phyloP scores from a whole-genome alignment of 257 asterid species.

The Anisodus tanguticus region DNA sequence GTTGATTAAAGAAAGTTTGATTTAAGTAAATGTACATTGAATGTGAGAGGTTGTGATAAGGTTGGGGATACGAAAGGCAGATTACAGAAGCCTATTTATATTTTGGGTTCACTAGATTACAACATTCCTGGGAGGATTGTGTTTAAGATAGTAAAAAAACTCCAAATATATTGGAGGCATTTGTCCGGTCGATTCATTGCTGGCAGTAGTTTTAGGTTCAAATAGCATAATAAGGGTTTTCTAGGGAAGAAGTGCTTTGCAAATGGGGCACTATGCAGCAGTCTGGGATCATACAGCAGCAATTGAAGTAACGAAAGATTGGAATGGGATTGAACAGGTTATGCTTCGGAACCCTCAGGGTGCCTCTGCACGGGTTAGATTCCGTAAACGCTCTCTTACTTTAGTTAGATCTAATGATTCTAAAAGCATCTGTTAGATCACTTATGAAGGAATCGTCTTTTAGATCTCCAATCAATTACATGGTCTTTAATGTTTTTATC shows the following conservation, averaged over 20 bases:
- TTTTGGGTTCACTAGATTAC: conserved; percentile 13
- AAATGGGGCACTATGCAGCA: conserved; percentile 87
- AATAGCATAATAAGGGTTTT: no score
- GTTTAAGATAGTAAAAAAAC: background rate
- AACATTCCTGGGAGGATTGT: conserved; percentile 15
- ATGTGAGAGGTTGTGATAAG: conserved; percentile 38
- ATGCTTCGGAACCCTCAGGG: conserved; percentile 81
- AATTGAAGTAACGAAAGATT: conserved; percentile 71
- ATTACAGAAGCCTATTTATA: background rate
- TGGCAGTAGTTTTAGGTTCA: conserved; percentile 10
- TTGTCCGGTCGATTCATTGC: background rate
- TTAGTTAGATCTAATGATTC: conserved; percentile 21
- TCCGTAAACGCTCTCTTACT: conserved; percentile 26
- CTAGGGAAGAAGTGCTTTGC: conserved; percentile 17
- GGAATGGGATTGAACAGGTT: conserved; percentile 91
- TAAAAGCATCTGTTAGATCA: conserved; percentile 25
- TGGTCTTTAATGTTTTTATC: background rate
- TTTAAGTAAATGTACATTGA: conserved; percentile 44
- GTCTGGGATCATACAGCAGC: conserved; percentile 78
- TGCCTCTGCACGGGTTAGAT: conserved; percentile 82
- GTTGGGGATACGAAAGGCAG: background rate
- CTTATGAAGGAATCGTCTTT: background rate
- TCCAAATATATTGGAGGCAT: background rate
- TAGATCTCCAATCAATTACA: background rate
- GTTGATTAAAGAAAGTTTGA: conserved; percentile 20